Evolutionary conservation across 2,329 filamentous ascomycete species (phyloP).

Genomic region (Rutstroemia sp.): DNA sequence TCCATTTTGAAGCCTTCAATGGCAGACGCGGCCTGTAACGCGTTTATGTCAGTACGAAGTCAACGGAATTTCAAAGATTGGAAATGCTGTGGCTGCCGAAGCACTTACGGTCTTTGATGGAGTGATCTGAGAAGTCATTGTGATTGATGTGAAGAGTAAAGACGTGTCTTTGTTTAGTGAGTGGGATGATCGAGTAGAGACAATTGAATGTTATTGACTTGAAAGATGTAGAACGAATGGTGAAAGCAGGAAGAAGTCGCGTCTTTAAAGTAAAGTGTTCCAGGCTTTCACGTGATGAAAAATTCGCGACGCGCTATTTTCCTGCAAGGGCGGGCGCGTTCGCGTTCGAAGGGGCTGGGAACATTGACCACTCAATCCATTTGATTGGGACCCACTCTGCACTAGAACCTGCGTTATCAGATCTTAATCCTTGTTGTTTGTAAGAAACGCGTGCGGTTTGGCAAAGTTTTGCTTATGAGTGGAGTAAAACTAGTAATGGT

Average conservation of each 20-base stretch:
- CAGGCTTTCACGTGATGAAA: no score
- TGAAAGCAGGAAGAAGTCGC: constrained; percentile 1
- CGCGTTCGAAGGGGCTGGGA: constrained; percentile 9
- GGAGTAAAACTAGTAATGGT: constrained; percentile 3
- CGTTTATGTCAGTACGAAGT: constrained; percentile 26
- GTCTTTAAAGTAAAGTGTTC: background rate
- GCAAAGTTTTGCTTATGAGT: constrained; percentile 1
- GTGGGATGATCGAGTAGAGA: background rate
- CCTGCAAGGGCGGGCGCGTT: background rate
- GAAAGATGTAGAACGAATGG: background rate
- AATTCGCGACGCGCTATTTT: constrained; percentile 5
- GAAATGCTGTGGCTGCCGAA: constrained; percentile 29
- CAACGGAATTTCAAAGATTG: constrained; percentile 25
- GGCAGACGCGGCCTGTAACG: constrained; percentile 68
- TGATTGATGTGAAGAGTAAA: constrained; percentile 14
- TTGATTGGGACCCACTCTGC: background rate
- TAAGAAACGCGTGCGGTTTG: background rate
- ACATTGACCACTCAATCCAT: background rate
- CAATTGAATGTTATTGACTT: background rate
- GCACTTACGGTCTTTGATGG: constrained; percentile 62
- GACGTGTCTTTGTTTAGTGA: constrained; percentile 8
- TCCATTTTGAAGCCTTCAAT: constrained; percentile 90
- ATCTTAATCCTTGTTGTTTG: constrained; percentile 18
- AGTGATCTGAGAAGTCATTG: constrained; percentile 70
- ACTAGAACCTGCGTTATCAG: constrained; percentile 18